Base-by-base conservation (phyloP, 805 yeast species). In the Starmerella roubikii region DNA sequence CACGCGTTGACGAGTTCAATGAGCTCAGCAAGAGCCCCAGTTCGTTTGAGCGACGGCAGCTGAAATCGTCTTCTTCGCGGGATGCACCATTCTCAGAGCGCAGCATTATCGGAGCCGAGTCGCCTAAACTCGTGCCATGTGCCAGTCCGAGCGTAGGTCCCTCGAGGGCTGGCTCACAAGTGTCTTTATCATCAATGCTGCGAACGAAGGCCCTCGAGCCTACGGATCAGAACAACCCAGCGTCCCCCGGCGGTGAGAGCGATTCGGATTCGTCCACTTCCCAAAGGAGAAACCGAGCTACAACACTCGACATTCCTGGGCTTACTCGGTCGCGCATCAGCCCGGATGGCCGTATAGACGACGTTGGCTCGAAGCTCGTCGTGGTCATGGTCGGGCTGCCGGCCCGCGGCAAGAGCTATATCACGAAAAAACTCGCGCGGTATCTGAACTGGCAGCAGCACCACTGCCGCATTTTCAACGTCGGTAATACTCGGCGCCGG, bases 341-440 rank as follows among this genome's bases (percentile, higher is more conserved):
- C 0, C 91, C 93, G 0, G 88, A 82, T 55, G 60, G 64, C n/a
- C 51, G 50, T 25, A 58, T 59, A 20, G 54, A 61, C 23, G 95
- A 84, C 53, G 76, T 80, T 4, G 88, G 84, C 1, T 74, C 85
- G 12, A 80, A 84, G 54, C 67, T 88, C 38, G 93, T 88, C 13
- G 83, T 88, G 42, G 93, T 91, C 16, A 88, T 88, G 97, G 95
- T 88, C 13, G 98, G 98, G n/a, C 39, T 41, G 22, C 97, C 97
- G 0, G 96, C 96, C 0, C 67, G 96, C 39, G 98, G 98, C 3
- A 88, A 88, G 58, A 80, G 93, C 1, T 91, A 86, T 56, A 75
- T 88, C 46, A 84, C 96, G 37, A 88, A 85, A 59, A 88, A 91
- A 56, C 66, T 88, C 34, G 81, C 93, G 1, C 64, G 97, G 44